phyloP scores from a whole-genome alignment of 2,329 filamentous ascomycete genomes.

The Fusarium pseudonygamai region DNA sequence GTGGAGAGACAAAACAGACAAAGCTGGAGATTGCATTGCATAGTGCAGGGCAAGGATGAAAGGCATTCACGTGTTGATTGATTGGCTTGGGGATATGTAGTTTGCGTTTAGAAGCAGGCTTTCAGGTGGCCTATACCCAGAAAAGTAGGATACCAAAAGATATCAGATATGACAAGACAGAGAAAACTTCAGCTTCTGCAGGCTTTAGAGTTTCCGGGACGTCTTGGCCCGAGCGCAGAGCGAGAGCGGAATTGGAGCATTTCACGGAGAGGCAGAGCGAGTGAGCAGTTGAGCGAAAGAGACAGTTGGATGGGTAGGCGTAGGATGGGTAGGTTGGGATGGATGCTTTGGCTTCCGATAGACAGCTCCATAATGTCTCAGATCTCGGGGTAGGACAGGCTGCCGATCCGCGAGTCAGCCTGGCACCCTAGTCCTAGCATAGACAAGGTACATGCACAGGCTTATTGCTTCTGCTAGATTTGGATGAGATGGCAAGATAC shows the following conservation, averaged over 20 bases:
- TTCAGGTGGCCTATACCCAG: slow-evolving; percentile 1
- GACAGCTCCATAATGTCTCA: slow-evolving; percentile 30
- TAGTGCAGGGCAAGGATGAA: neutral
- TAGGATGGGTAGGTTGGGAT: neutral
- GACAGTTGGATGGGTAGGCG: neutral
- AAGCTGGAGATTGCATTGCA: neutral
- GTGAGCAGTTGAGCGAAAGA: neutral
- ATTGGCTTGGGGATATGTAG: neutral
- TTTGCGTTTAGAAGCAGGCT: neutral
- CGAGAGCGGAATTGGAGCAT: neutral
- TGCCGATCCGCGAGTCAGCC: slow-evolving; percentile 25
- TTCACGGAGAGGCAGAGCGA: slow-evolving; percentile 14
- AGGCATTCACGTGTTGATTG: neutral
- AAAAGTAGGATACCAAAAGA: slow-evolving; percentile 4
- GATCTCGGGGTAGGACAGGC: slow-evolving; percentile 26
- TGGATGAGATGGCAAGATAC: neutral
- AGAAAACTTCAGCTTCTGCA: neutral
- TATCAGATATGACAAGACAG: slow-evolving; percentile 21
- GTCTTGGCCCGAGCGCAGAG: neutral
- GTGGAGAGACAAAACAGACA: neutral
- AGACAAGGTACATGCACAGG: neutral
- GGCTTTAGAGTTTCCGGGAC: neutral
- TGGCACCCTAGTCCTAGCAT: neutral
- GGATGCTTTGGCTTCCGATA: neutral
- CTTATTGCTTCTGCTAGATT: slow-evolving; percentile 18